These are phyloP conservation scores for Carnegiea gigantea DNA, from an alignment of 179 eudicot genomes.

Conservation along the genomic window DNA sequence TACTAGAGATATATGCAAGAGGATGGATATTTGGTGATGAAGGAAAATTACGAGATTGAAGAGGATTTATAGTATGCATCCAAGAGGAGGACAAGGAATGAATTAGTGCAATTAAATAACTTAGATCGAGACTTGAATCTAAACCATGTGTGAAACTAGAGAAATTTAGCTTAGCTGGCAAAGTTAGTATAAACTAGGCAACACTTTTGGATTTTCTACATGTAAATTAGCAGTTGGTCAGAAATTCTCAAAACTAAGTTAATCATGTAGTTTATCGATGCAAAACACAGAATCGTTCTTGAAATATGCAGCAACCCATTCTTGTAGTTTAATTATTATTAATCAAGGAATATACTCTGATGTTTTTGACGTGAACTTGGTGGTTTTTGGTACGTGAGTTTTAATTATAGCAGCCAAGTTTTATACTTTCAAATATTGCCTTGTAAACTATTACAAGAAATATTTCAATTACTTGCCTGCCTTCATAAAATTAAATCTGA, in stretches of 20 bases:
- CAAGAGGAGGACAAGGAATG: constrained; percentile 11
- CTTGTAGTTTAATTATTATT: too few relatives aligned
- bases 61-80: constrained; percentile 10
- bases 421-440: too few relatives aligned
- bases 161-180: constrained; percentile 13
- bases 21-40: not conserved
- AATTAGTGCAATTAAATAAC: not conserved
- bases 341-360: too few relatives aligned
- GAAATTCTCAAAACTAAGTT: not conserved
- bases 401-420: too few relatives aligned
- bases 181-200: too few relatives aligned
- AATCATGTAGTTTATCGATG: not conserved
- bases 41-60: not conserved
- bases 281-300: not conserved
- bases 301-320: not conserved
- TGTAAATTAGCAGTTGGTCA: not conserved
- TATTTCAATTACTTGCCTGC: too few relatives aligned
- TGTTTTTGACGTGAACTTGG: too few relatives aligned
- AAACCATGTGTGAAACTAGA: constrained; percentile 10
- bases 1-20: not conserved
- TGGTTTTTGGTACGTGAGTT: too few relatives aligned
- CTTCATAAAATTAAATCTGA: too few relatives aligned
- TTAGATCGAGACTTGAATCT: not conserved
- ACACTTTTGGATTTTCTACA: not conserved
- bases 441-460: too few relatives aligned